Evolutionary conservation across 805 yeast species (phyloP).

Genomic region (Metschnikowia dekortorum): DNA sequence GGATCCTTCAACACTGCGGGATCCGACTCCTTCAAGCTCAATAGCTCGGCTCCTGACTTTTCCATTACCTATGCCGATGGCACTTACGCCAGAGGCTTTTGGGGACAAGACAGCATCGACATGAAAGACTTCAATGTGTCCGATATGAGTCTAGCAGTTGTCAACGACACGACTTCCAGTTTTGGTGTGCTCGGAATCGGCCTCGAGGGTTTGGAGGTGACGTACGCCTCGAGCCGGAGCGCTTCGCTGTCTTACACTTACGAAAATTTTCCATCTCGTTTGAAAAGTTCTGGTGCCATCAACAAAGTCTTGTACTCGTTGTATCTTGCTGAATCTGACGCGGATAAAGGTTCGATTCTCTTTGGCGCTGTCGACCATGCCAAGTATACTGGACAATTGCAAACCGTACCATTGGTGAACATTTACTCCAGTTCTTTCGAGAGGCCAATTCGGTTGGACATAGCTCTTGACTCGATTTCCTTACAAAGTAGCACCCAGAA

Average conservation of each 20-base stretch:
- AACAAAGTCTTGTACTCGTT: slow-evolving; percentile 56
- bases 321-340: slow-evolving; percentile 43
- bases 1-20: slow-evolving; percentile 46
- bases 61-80: slow-evolving; percentile 46
- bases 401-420: slow-evolving; percentile 45
- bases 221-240: slow-evolving; percentile 26
- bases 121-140: slow-evolving; percentile 47
- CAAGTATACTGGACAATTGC: slow-evolving; percentile 25
- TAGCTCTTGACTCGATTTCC: slow-evolving; percentile 41
- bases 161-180: slow-evolving; percentile 56
- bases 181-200: slow-evolving; percentile 77
- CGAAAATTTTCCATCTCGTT: slow-evolving; percentile 60
- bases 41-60: slow-evolving; percentile 39
- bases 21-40: slow-evolving; percentile 37
- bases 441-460: slow-evolving; percentile 43
- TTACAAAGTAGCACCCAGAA: slow-evolving; percentile 15
- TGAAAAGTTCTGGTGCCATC: slow-evolving; percentile 57
- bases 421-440: slow-evolving; percentile 7
- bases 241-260: slow-evolving; percentile 34
- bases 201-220: slow-evolving; percentile 62
- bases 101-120: slow-evolving; percentile 59
- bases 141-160: slow-evolving; percentile 68
- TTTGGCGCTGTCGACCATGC: slow-evolving; percentile 44
- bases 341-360: slow-evolving; percentile 30
- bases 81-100: slow-evolving; percentile 45